Base-by-base conservation (phyloP, 2,329 filamentous ascomycete species). In the Fusarium sarcochroum region DNA sequence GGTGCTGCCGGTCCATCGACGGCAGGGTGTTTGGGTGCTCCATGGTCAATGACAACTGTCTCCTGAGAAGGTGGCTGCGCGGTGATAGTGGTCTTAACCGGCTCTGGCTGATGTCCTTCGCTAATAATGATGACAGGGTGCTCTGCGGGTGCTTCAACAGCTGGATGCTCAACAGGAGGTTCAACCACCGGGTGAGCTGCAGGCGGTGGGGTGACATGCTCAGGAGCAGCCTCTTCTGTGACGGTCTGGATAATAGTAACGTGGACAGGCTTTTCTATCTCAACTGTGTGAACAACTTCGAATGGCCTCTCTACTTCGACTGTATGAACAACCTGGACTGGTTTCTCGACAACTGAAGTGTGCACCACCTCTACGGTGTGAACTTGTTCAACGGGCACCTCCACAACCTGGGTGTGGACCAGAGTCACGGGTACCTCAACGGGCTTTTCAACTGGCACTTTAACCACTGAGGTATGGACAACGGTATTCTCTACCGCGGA, bases 401-500 rank as follows among this genome's bases (percentile, higher is more conserved):
- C 50, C 0, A 63, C 50, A 1, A 51, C 10, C 3, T 60, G 44
- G 0, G 63, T 66, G 2, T 66, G 54, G 0, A 60, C 30, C 1
- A 60, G n/a, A 3, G 54, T 66, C 23, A 66, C 48, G 1, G 57
- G 56, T 6, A 66, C 61, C 4, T 66, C 46, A 1, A 67, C 63
- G 2, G 63, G 47, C 8, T 64, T 52, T n/a, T 58, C 50, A 1
- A 68, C 64, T 21, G 20, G 18, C 42, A 17, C 25, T 20, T 58
- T 58, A 1, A 63, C 44, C 1, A 63, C 38, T 6, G 51, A 45
- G 6, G 64, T 68, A 18, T 67, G 63, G 7, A 67, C 14, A 1
- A 66, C 58, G 5, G 15, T 34, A 5, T 63, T 58, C 17, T 66
- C 63, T 2, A 66, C 46, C 1, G 68, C 59, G 1, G 63, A 66